These are phyloP conservation scores for Tagetes erecta DNA, from an alignment of 129 eudicot species.

Conservation along the genomic window DNA sequence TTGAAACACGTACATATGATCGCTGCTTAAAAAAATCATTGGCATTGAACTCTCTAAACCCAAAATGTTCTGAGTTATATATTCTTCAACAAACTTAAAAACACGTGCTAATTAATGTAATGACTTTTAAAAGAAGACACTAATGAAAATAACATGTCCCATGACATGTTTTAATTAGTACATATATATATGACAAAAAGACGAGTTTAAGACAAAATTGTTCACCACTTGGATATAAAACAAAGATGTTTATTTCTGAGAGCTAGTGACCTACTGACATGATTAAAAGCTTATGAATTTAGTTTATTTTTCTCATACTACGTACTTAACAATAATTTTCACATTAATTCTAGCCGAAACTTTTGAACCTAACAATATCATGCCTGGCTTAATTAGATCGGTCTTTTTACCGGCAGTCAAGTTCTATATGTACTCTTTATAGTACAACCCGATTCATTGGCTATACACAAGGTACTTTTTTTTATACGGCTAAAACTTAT, in stretches of 20 bases:
- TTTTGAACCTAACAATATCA: not conserved
- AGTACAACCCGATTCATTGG: not conserved
- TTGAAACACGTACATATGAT: no score
- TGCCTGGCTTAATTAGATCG: not conserved
- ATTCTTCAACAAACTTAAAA: not conserved
- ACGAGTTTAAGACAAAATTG: constrained; percentile 1
- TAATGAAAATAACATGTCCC: not conserved
- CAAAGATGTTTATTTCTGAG: constrained; percentile 1
- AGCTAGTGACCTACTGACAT: not conserved
- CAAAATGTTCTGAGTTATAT: not conserved
- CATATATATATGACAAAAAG: not conserved
- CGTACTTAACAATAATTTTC: not conserved
- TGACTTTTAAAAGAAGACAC: not conserved
- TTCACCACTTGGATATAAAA: not conserved
- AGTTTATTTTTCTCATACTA: not conserved
- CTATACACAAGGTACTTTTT: not conserved
- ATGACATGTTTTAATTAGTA: not conserved
- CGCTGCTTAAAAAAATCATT: no score
- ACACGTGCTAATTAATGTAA: not conserved
- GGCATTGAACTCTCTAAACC: no score
- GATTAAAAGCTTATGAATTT: not conserved
- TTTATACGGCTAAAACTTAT: no score
- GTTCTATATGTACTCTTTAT: not conserved
- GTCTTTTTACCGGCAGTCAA: not conserved
- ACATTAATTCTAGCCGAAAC: not conserved